A percentile compares a stretch with the other conserved stretches of the same genome.
Conservation (phyloP, 305 asterid genomes). For the Ajuga reptans region DNA sequence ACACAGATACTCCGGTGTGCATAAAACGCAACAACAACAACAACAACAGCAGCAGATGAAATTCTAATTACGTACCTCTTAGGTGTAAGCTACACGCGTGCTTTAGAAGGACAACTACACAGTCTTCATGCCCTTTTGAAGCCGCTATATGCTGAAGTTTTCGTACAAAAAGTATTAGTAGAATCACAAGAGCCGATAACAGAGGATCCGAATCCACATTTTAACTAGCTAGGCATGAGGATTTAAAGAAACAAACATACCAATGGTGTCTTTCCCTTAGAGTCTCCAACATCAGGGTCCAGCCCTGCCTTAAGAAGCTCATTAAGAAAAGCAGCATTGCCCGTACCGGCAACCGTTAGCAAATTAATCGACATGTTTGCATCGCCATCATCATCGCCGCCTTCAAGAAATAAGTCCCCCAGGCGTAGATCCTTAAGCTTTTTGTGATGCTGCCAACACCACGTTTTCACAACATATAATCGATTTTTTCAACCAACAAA, state of each 20-base stretch:
- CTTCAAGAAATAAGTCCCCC: slow-evolving; percentile 51
- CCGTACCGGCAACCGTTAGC: slow-evolving; percentile 67
- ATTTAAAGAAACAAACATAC: slow-evolving; percentile 27
- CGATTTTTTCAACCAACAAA: too few relatives aligned
- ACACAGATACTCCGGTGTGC: too few relatives aligned
- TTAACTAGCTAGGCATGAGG: background rate
- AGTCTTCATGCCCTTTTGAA: slow-evolving; percentile 74
- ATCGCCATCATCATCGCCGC: slow-evolving; percentile 47
- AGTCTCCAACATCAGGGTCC: slow-evolving; percentile 79
- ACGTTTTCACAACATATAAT: background rate
- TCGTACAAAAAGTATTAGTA: background rate
- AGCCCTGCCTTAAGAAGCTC: slow-evolving; percentile 77
- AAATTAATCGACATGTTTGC: slow-evolving; percentile 55
- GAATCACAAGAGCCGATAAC: background rate
- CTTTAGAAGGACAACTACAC: slow-evolving; percentile 71
- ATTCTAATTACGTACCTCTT: slow-evolving; percentile 33
- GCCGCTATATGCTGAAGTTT: slow-evolving; percentile 73
- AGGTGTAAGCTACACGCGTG: slow-evolving; percentile 69
- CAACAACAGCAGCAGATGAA: too few relatives aligned
- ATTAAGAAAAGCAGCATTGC: slow-evolving; percentile 75
- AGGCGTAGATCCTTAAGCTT: slow-evolving; percentile 55
- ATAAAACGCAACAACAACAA: too few relatives aligned
- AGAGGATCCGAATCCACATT: too few relatives aligned
- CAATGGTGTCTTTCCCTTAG: slow-evolving; percentile 71
- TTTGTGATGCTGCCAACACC: slow-evolving; percentile 58